Evolutionary conservation across 495 filamentous ascomycete species (phyloP).

Genomic region (Clavariopsis aquatica): DNA sequence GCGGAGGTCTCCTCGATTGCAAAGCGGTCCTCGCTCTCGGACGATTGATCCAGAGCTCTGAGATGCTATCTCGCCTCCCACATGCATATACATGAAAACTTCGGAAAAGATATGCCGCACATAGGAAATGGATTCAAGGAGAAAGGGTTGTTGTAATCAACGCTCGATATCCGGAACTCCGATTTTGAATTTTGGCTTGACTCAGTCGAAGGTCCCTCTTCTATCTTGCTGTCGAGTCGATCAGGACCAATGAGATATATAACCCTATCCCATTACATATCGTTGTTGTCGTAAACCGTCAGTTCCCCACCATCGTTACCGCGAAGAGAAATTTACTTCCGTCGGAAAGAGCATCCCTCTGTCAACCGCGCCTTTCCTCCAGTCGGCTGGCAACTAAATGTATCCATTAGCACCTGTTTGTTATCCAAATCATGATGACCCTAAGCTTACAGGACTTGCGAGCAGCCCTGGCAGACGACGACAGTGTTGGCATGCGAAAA

Average conservation of each 20-base stretch:
- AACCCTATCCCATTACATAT: constrained; percentile 32
- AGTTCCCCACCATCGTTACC: constrained; percentile 15
- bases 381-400: constrained; percentile 93
- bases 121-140: constrained; percentile 28
- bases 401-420: constrained; percentile 74
- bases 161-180: constrained; percentile 89
- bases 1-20: constrained; percentile 40
- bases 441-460: constrained; percentile 54
- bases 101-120: constrained; percentile 27
- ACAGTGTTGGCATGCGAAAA: constrained; percentile 99
- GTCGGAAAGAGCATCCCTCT: constrained; percentile 98
- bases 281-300: constrained; percentile 32
- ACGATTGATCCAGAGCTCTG: constrained; percentile 36
- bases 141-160: constrained; percentile 42
- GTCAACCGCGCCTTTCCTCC: constrained; percentile 97
- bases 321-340: constrained; percentile 74
- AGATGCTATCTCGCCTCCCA: constrained; percentile 42
- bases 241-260: constrained; percentile 37
- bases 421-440: background rate
- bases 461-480: constrained; percentile 98
- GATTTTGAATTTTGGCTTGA: constrained; percentile 48
- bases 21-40: constrained; percentile 38
- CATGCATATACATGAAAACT: constrained; percentile 40
- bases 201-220: constrained; percentile 52
- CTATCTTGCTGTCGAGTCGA: constrained; percentile 41